A percentile compares a stretch with the other conserved stretches of the same genome.
Evolutionary conservation across 805 yeast genomes (phyloP).

Genomic region (Lachancea thermotolerans): DNA sequence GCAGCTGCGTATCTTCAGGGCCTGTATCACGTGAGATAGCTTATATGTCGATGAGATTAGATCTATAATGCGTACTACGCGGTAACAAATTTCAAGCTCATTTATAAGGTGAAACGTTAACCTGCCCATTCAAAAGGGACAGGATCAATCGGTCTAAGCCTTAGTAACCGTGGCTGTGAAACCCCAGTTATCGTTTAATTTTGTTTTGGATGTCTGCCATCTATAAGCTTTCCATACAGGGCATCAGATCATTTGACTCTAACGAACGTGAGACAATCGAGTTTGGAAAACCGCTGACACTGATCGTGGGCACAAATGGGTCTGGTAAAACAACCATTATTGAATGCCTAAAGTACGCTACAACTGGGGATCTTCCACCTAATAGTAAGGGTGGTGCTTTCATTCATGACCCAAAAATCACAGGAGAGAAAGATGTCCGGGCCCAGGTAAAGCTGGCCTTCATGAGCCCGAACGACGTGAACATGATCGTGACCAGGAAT

Average conservation of each 20-base stretch:
- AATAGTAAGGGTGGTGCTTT: conserved; percentile 95
- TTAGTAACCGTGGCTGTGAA: too few species aligned
- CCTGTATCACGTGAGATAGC: too few species aligned
- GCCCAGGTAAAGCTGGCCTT: conserved; percentile 92
- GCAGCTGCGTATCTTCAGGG: too few species aligned
- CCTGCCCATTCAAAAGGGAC: too few species aligned
- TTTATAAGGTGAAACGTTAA: too few species aligned
- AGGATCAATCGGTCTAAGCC: too few species aligned
- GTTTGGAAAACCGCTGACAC: conserved; percentile 83
- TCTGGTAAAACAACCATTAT: conserved; percentile 95
- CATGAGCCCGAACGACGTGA: conserved; percentile 59
- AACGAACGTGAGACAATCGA: conserved; percentile 77
- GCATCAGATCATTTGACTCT: conserved; percentile 88
- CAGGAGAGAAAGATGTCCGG: conserved; percentile 66
- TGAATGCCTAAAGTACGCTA: conserved; percentile 87
- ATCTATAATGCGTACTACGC: too few species aligned
- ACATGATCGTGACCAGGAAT: conserved; percentile 81
- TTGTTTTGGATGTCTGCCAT: conserved; percentile 35
- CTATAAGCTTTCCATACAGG: conserved; percentile 65
- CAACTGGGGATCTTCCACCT: conserved; percentile 95
- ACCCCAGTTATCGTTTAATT: too few species aligned
- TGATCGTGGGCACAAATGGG: conserved; percentile 94
- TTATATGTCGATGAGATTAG: too few species aligned
- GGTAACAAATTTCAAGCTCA: too few species aligned
- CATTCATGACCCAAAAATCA: conserved; percentile 82